Evolutionary conservation across 2,329 filamentous ascomycete genomes (phyloP).

Genomic region (Cordyceps militaris): DNA sequence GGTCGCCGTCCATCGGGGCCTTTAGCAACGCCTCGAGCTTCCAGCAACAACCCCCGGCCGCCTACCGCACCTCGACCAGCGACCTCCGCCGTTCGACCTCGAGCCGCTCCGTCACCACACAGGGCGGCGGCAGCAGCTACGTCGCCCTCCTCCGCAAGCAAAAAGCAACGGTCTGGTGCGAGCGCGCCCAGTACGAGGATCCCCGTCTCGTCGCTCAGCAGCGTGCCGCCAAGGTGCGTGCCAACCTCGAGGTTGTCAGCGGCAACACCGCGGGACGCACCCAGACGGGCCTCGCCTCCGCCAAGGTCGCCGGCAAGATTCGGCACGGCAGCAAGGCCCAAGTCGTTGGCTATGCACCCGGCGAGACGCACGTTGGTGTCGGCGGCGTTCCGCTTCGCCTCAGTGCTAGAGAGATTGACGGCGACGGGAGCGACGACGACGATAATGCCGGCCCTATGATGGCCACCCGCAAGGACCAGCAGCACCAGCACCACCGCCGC

Average conservation of each 20-base stretch:
- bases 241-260: conserved; percentile 74
- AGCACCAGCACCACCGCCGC: conserved; percentile 53
- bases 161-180: conserved; percentile 98
- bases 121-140: conserved; percentile 55
- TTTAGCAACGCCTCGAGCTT: conserved; percentile 66
- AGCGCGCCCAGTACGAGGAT: conserved; percentile 87
- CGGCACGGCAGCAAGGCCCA: conserved; percentile 74
- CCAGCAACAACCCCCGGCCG: conserved; percentile 49
- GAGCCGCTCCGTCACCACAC: conserved; percentile 58
- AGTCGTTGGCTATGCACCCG: conserved; percentile 70
- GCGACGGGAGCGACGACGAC: conserved; percentile 74
- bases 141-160: conserved; percentile 94
- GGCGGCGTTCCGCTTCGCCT: conserved; percentile 83
- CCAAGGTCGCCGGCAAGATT: conserved; percentile 75
- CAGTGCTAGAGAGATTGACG: conserved; percentile 92
- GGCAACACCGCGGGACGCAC: conserved; percentile 44
- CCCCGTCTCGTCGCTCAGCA: conserved; percentile 76
- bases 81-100: conserved; percentile 73
- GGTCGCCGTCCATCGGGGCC: conserved; percentile 59
- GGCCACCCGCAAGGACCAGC: conserved; percentile 33
- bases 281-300: conserved; percentile 54
- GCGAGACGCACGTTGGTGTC: conserved; percentile 64
- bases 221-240: conserved; percentile 78
- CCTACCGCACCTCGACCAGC: conserved; percentile 46
- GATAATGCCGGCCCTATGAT: conserved; percentile 36